Base-by-base conservation (phyloP, 768 basidiomycete genomes). In the Boletus rubescentipes region DNA sequence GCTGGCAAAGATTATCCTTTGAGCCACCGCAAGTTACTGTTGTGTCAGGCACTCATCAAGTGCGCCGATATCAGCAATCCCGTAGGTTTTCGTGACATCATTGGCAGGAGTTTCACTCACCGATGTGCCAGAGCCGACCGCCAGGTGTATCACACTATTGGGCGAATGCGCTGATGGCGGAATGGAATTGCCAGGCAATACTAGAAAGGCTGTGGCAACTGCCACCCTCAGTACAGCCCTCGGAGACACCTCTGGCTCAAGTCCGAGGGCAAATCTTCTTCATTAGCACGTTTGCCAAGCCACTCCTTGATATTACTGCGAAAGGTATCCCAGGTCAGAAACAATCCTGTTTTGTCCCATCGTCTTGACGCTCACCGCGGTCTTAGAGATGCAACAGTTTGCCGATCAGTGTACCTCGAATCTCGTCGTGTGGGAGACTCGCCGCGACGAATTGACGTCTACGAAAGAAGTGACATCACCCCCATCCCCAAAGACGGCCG, bases 21-120 rank as follows among this genome's bases (percentile, higher is more conserved):
- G 40, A 72, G 73, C 47, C 66, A 73, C 59, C 80, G 85, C 49
- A 79, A 88, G 61, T 75, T 89, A 23, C 71, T 96, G 49, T 70
- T 93, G 21, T 96, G 92, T 67, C 93, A 98, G 64, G 89, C 90
- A 4, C 74, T 99, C 47, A 85, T 99, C 69, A 98, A 99, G 72
- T 97, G 95, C 65, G 94, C 96, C 16, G 97, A 99, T 73, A 98
- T 99, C 65, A 94, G 92, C 68, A 99, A 99, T 69, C 96, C 97
- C 15, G 94, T 97, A 68, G 60, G 94, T 82, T 16, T 30, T 44
- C 14, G 32, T 10, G 20, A 43, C 7, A 11, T 37, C 36, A 29
- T 52, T 11, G 26, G 21, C 53, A 59, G 29, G 5, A 7, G 34
- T 45, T 49, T 51, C 29, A 54, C 47, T 61, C 41, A 60, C 42